A percentile compares a stretch with the other conserved stretches of the same genome.
Conservation (phyloP, 208 protist genomes). For the Histomonas meleagridis region DNA sequence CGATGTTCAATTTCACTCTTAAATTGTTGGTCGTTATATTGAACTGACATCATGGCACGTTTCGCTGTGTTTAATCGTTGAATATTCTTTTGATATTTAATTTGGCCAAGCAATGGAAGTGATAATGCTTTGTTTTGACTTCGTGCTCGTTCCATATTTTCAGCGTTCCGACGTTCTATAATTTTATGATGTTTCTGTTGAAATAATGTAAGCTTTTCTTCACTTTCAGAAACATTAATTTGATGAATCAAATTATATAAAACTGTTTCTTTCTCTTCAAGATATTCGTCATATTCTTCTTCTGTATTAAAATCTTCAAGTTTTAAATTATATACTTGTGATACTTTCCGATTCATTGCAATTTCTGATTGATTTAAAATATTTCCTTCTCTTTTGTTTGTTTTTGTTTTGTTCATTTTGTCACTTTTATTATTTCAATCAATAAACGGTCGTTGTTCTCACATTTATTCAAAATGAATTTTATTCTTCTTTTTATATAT, state of each 20-base stretch:
- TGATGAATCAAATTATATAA: background rate
- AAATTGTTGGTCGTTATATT: background rate
- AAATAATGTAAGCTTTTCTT: background rate
- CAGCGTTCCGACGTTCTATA: background rate
- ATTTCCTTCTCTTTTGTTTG: background rate
- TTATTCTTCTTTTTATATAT: too few relatives aligned
- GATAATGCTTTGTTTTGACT: background rate
- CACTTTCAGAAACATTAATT: background rate
- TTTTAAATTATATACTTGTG: background rate
- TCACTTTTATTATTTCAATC: too few relatives aligned
- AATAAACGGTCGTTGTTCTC: too few relatives aligned
- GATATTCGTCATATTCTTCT: background rate
- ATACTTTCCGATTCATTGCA: background rate
- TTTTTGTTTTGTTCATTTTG: too few relatives aligned
- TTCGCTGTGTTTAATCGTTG: background rate
- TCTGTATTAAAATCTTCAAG: background rate
- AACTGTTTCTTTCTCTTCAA: background rate
- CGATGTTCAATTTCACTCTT: background rate
- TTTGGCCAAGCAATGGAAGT: background rate
- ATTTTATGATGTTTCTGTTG: background rate
- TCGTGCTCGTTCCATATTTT: background rate
- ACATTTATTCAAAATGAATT: too few relatives aligned
- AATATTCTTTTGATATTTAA: background rate
- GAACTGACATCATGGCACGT: background rate
- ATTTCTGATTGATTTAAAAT: background rate